phyloP scores from a whole-genome alignment of 2,329 filamentous ascomycete species.

The Monilinia aucupariae region DNA sequence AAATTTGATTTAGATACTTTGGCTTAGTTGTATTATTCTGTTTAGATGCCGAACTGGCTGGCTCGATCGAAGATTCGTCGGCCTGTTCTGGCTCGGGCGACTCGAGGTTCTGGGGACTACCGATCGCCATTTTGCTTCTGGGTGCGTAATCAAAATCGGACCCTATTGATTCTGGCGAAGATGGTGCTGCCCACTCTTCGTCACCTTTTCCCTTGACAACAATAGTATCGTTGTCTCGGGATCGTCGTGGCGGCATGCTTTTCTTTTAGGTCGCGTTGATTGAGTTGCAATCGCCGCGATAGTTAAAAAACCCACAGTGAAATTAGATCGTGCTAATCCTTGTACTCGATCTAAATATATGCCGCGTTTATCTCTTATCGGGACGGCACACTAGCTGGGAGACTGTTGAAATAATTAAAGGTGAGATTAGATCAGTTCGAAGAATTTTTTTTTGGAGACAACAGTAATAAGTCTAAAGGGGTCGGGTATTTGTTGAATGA shows the following conservation, averaged over 20 bases:
- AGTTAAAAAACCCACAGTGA: constrained; percentile 13
- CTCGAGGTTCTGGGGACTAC: constrained; percentile 28
- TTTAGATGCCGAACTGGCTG: not conserved
- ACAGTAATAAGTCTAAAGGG: constrained; percentile 1
- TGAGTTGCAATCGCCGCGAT: constrained; percentile 8
- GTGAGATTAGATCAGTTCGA: constrained; percentile 9
- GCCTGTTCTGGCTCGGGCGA: constrained; percentile 25
- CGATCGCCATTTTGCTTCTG: constrained; percentile 17
- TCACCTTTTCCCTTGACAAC: constrained; percentile 30
- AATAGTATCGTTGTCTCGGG: constrained; percentile 25
- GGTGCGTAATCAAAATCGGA: constrained; percentile 16
- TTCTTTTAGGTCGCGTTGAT: constrained; percentile 7
- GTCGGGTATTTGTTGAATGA: constrained; percentile 8
- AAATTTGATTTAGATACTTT: constrained; percentile 15
- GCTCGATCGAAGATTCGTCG: not conserved
- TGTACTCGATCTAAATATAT: constrained; percentile 8
- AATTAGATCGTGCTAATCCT: constrained; percentile 15
- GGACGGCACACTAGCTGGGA: not conserved
- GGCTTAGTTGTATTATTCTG: constrained; percentile 1
- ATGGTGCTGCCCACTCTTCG: constrained; percentile 22
- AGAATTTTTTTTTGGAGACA: constrained; percentile 10
- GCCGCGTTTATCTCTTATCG: constrained; percentile 16
- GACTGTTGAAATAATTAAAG: not conserved
- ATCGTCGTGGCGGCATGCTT: constrained; percentile 13
- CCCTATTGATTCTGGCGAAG: constrained; percentile 26